phyloP scores from a whole-genome alignment of 1,284 basidiomycete species.

The Trametes polyzona region DNA sequence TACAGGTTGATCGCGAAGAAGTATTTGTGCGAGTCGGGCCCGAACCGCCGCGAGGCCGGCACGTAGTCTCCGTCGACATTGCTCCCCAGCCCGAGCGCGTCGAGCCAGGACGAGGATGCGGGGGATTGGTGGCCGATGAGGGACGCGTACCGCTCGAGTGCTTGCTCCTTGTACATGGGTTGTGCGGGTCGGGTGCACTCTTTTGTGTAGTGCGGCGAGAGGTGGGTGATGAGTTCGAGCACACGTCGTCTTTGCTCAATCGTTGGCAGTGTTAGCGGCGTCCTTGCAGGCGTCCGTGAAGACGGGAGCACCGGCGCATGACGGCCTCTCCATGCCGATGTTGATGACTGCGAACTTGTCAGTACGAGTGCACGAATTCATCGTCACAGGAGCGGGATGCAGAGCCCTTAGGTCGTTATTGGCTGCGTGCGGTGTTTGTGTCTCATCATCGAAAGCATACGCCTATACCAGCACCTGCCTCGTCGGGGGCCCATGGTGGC shows the following conservation, averaged over 20 bases:
- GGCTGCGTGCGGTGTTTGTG: too few relatives aligned
- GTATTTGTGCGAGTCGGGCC: conserved; percentile 84
- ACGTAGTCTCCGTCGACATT: conserved; percentile 48
- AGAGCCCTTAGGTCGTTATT: too few relatives aligned
- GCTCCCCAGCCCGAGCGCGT: conserved; percentile 51
- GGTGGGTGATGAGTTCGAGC: conserved; percentile 81
- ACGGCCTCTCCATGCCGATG: conserved; percentile 58
- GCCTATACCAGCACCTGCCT: too few relatives aligned
- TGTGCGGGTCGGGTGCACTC: conserved; percentile 88
- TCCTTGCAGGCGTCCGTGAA: conserved; percentile 51
- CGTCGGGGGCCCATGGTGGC: too few relatives aligned
- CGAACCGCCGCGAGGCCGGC: conserved; percentile 44
- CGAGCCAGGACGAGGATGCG: conserved; percentile 65
- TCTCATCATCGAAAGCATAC: too few relatives aligned
- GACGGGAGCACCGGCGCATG: conserved; percentile 46
- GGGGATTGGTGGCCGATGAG: conserved; percentile 79
- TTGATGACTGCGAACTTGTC: conserved; percentile 32
- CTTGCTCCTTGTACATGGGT: conserved; percentile 83
- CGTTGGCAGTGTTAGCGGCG: conserved; percentile 70
- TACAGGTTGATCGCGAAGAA: conserved; percentile 98
- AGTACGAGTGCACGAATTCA: conserved; percentile 9
- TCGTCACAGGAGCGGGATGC: too few relatives aligned
- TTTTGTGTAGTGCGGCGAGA: conserved; percentile 88
- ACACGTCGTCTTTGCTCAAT: conserved; percentile 83
- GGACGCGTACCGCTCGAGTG: conserved; percentile 79